A percentile compares a stretch with the other conserved stretches of the same genome.
phyloP scores from a whole-genome alignment of 164 flowering plant genomes.

The Magnolia kwangsiensis region DNA sequence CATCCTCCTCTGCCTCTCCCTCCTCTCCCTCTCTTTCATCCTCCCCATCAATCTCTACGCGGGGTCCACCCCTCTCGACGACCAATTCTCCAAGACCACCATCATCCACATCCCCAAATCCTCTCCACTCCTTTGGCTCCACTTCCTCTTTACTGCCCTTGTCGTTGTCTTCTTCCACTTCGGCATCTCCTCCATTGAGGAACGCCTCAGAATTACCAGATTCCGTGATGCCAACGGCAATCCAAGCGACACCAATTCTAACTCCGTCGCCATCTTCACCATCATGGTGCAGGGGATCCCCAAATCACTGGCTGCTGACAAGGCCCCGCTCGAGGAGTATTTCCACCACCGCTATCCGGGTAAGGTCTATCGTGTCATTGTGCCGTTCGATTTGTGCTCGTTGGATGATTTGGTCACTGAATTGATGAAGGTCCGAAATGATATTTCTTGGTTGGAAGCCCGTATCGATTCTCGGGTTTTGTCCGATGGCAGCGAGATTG shows the following conservation, averaged over 20 bases:
- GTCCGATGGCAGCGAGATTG: conserved; percentile 34
- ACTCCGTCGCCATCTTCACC: conserved; percentile 74
- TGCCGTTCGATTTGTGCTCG: conserved; percentile 91
- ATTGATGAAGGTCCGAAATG: conserved; percentile 71
- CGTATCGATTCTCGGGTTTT: conserved; percentile 56
- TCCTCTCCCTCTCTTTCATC: conserved; percentile 40
- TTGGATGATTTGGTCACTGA: conserved; percentile 77
- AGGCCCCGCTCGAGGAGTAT: conserved; percentile 62
- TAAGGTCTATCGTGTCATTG: conserved; percentile 73
- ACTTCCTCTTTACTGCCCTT: conserved; percentile 61
- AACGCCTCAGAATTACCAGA: conserved; percentile 65
- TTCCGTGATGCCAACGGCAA: conserved; percentile 87
- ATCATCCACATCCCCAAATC: conserved; percentile 74
- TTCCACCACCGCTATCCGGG: conserved; percentile 88
- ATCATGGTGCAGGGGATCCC: conserved; percentile 89
- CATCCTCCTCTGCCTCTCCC: conserved; percentile 43
- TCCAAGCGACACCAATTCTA: conserved; percentile 52
- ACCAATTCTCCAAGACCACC: conserved; percentile 86
- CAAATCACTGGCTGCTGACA: conserved; percentile 56
- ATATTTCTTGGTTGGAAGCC: conserved; percentile 75
- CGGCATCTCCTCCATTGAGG: conserved; percentile 60
- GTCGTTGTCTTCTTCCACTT: conserved; percentile 70
- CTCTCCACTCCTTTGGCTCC: conserved; percentile 77
- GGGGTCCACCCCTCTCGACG: conserved; percentile 54
- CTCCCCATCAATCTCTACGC: conserved; percentile 82